Evolutionary conservation across 108 stramenopile genomes (phyloP).

Genomic region (Skeletonema costatum): DNA sequence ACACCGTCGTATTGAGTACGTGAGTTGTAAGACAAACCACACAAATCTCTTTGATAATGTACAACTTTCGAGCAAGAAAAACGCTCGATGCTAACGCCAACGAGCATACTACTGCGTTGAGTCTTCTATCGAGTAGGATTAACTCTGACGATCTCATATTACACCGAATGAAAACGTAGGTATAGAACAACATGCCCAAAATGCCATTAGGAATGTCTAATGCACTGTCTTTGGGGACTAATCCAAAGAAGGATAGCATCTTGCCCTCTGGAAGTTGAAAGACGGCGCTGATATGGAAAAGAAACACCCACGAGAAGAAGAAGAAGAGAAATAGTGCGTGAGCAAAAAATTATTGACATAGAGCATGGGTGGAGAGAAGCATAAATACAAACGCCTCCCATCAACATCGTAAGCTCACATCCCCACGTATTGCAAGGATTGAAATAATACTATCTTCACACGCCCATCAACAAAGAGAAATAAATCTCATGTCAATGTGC

Average conservation of each 20-base stretch:
- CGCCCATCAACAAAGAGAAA: background rate
- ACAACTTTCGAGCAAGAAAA: constrained; percentile 67
- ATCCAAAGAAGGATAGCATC: constrained; percentile 76
- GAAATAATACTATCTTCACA: constrained; percentile 7
- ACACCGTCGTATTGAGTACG: constrained; percentile 60
- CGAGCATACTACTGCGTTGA: constrained; percentile 42
- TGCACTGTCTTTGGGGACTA: constrained; percentile 58
- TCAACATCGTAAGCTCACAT: background rate
- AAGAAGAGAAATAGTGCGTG: background rate
- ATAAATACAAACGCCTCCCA: background rate
- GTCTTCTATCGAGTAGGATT: constrained; percentile 7
- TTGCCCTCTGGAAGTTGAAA: constrained; percentile 79
- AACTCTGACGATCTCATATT: background rate
- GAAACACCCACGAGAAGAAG: background rate
- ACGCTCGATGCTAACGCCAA: constrained; percentile 60
- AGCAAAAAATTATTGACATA: no score
- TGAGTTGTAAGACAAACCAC: constrained; percentile 77
- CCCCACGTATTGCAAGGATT: background rate
- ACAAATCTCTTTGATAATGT: constrained; percentile 66
- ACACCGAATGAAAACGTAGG: constrained; percentile 33
- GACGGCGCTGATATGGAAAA: constrained; percentile 43
- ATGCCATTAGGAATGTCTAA: constrained; percentile 80
- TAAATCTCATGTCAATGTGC: background rate
- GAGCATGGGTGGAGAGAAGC: background rate
- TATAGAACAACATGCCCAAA: constrained; percentile 72